Evolutionary conservation across 140 eudicot species (phyloP).

Genomic region (Ambrosia hybrid): DNA sequence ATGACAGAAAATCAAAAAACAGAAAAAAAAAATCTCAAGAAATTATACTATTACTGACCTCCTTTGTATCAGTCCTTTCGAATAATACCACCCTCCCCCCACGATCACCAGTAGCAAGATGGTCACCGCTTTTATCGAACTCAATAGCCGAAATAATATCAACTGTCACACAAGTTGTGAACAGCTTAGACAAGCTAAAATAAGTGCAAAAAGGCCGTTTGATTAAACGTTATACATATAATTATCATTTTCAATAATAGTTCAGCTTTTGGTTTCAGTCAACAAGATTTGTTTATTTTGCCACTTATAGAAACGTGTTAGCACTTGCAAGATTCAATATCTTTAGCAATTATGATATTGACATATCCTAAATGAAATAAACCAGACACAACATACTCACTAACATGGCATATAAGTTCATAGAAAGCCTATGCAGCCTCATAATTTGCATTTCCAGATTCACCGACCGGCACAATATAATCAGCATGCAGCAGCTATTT

Average conservation of each 20-base stretch:
- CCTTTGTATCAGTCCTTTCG: slow-evolving; percentile 90
- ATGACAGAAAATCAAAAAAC: background rate
- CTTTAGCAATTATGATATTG: slow-evolving; percentile 11
- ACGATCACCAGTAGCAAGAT: slow-evolving; percentile 99
- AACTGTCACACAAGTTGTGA: slow-evolving; percentile 53
- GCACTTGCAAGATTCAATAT: slow-evolving; percentile 1
- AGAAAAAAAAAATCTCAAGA: background rate
- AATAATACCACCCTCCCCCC: slow-evolving; percentile 99
- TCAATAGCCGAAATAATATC: slow-evolving; percentile 98
- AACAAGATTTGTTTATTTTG: slow-evolving; percentile 3
- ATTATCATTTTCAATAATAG: background rate
- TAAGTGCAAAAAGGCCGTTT: slow-evolving; percentile 7
- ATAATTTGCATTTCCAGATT: background rate
- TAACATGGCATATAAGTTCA: background rate
- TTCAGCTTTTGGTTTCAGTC: slow-evolving; percentile 14
- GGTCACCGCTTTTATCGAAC: slow-evolving; percentile 97
- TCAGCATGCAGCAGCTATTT: background rate
- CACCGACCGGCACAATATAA: slow-evolving; percentile 3
- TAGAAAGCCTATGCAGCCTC: slow-evolving; percentile 1
- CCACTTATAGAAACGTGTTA: slow-evolving; percentile 11
- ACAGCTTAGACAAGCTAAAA: background rate
- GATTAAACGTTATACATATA: background rate
- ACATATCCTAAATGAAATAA: background rate
- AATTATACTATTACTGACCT: slow-evolving; percentile 49
- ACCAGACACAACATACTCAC: background rate